Evolutionary conservation across 176 grass and related monocot species (phyloP), one percentile per base, ranked within the genome.

Genomic region (Cymbopogon citratus): DNA sequence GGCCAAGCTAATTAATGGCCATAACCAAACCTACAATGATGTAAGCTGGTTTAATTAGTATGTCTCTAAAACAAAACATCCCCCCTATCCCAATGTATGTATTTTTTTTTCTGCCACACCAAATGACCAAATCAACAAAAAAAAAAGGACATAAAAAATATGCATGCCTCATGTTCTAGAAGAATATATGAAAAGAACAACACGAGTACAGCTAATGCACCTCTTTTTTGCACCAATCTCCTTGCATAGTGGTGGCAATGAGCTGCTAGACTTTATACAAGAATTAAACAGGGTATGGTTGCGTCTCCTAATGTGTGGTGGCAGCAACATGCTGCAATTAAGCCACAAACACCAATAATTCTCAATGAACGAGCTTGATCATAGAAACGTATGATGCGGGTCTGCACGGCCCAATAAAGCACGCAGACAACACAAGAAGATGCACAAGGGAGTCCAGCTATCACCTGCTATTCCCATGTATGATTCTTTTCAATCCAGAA

Each of bases 231-330:
- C 79, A 83, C 38, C 83, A 68, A 74, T 86, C 83, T 73, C 66
- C 46, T 73, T 75, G 65, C 80, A 34, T 41, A 24, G 38, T 84
- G 69, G 76, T 79, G 49, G 68, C 66, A 36, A 85, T 75, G 87
- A 85, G 87, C 83, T 78, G 83, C 72, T 89, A 89, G 76, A 86
- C 84, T 90, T 86, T 86, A 90, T 82, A 86, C 74, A 29, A 74
- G 62, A 86, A 78, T 90, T 86, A 86, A 85, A 86, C 78, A 82
- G 62, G 18, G 60, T 82, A 60, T 67, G 46, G 46, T 62, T 82
- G 61, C 74, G 72, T 78, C 84, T 83, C 79, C 78, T 67, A 41
- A 82, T 65, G 35, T 86, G 80, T 54, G 80, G 62, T 83, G 88
- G 84, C 75, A 87, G 33, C 52, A 79, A 79, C 79, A 56, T 80